Conservation (phyloP, 78 protist species). For the Isochrysis galbana region DNA sequence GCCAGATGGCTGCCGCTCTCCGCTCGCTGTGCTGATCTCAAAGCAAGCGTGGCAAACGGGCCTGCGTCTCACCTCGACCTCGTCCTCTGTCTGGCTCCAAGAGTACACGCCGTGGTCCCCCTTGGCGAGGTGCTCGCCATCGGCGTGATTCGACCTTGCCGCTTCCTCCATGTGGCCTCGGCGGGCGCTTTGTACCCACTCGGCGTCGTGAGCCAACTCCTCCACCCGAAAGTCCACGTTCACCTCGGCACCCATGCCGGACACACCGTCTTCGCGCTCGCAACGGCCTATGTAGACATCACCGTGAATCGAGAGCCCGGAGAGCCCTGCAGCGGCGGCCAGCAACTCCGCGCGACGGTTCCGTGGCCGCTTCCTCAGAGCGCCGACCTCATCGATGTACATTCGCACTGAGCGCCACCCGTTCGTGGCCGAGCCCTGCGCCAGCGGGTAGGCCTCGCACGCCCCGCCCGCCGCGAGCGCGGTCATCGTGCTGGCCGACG, state of each 20-base stretch:
- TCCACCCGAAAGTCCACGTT: background rate
- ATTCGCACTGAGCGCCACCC: background rate
- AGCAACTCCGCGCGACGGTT: background rate
- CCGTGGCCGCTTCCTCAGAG: background rate
- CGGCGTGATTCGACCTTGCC: background rate
- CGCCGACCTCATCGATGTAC: constrained; percentile 20
- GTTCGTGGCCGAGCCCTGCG: background rate
- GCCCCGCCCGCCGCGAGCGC: background rate
- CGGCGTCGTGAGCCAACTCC: background rate
- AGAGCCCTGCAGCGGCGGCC: background rate
- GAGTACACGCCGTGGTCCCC: background rate
- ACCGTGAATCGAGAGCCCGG: background rate
- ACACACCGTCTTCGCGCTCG: background rate
- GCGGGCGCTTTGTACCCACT: background rate
- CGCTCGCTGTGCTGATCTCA: no score
- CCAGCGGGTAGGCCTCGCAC: constrained; percentile 17
- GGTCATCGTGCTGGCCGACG: background rate
- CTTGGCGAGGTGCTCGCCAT: background rate
- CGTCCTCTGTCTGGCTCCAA: constrained; percentile 14
- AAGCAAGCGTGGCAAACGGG: no score
- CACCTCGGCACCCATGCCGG: background rate
- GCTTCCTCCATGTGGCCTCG: background rate
- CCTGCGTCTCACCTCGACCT: no score
- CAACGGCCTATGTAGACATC: background rate
- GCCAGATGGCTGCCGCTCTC: no score